Evolutionary conservation across 2,329 filamentous ascomycete species (phyloP).

Genomic region (Colletotrichum camelliae): DNA sequence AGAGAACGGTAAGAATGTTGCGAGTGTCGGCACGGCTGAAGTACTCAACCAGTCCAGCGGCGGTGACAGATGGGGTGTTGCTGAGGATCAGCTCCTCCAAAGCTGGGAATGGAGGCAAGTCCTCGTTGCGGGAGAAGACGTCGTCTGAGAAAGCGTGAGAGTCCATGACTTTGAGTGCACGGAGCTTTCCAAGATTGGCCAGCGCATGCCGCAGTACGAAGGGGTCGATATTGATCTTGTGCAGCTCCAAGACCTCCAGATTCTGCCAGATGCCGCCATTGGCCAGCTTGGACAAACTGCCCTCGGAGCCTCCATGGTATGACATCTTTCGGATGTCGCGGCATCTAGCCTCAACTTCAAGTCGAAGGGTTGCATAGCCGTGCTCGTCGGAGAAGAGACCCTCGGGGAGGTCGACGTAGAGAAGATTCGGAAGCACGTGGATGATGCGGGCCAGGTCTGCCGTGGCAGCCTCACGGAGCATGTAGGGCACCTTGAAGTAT

Average conservation of each 20-base stretch:
- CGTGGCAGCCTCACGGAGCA: slow-evolving; percentile 89
- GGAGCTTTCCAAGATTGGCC: slow-evolving; percentile 68
- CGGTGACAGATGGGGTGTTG: slow-evolving; percentile 74
- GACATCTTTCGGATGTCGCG: slow-evolving; percentile 88
- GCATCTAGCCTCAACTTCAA: slow-evolving; percentile 85
- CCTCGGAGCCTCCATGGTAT: slow-evolving; percentile 80
- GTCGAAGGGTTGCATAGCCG: slow-evolving; percentile 74
- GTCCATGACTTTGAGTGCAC: slow-evolving; percentile 76
- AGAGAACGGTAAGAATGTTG: slow-evolving; percentile 69
- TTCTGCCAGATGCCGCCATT: slow-evolving; percentile 70
- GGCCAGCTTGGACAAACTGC: slow-evolving; percentile 73
- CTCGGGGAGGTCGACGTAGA: slow-evolving; percentile 89
- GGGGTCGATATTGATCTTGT: slow-evolving; percentile 72
- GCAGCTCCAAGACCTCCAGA: slow-evolving; percentile 76
- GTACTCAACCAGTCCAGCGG: slow-evolving; percentile 72
- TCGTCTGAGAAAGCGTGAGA: slow-evolving; percentile 76
- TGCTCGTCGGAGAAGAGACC: slow-evolving; percentile 85
- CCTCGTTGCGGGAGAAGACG: slow-evolving; percentile 70
- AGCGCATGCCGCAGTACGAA: slow-evolving; percentile 74
- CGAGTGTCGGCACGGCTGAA: slow-evolving; percentile 66
- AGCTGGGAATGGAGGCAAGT: slow-evolving; percentile 75
- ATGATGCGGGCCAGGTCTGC: slow-evolving; percentile 85
- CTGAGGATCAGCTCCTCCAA: slow-evolving; percentile 76
- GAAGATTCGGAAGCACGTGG: slow-evolving; percentile 82
- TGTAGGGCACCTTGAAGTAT: slow-evolving; percentile 90